A percentile compares a stretch with the other conserved stretches of the same genome.
These are phyloP conservation scores for Solidago caesia DNA, from an alignment of 129 eudicot genomes.

Conservation along the genomic window DNA sequence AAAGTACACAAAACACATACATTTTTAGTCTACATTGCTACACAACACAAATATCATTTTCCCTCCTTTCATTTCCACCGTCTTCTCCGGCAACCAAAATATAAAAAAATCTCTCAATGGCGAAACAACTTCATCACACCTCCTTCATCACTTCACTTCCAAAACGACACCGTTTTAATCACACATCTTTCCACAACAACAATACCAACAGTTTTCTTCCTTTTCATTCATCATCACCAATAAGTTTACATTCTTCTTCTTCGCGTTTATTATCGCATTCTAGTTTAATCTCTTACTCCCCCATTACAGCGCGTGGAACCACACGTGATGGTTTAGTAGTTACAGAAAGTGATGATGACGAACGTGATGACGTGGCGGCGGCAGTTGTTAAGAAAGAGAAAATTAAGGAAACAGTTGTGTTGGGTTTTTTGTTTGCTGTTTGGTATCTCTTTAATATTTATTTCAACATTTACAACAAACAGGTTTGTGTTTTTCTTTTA, in stretches of 20 bases:
- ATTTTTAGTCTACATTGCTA: no score
- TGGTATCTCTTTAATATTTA: constrained; percentile 89
- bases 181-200: constrained; percentile 13
- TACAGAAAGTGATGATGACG: constrained; percentile 44
- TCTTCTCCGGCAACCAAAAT: constrained; percentile 19
- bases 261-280: no score
- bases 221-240: background rate
- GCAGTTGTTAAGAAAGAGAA: constrained; percentile 31
- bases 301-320: constrained; percentile 31
- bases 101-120: constrained; percentile 15
- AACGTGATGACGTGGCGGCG: constrained; percentile 29
- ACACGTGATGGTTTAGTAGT: constrained; percentile 34
- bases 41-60: constrained; percentile 22
- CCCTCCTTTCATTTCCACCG: constrained; percentile 29
- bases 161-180: constrained; percentile 15
- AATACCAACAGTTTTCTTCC: constrained; percentile 35
- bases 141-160: constrained; percentile 50
- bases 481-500: constrained; percentile 39
- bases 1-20: background rate
- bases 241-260: constrained; percentile 30
- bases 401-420: constrained; percentile 42
- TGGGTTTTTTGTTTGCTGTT: constrained; percentile 66
- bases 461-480: constrained; percentile 92
- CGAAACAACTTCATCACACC: constrained; percentile 61
- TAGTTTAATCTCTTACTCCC: constrained; percentile 13